These are phyloP conservation scores for Hypoxylon rubiginosum DNA, from an alignment of 2,329 filamentous ascomycete species.

Conservation along the genomic window DNA sequence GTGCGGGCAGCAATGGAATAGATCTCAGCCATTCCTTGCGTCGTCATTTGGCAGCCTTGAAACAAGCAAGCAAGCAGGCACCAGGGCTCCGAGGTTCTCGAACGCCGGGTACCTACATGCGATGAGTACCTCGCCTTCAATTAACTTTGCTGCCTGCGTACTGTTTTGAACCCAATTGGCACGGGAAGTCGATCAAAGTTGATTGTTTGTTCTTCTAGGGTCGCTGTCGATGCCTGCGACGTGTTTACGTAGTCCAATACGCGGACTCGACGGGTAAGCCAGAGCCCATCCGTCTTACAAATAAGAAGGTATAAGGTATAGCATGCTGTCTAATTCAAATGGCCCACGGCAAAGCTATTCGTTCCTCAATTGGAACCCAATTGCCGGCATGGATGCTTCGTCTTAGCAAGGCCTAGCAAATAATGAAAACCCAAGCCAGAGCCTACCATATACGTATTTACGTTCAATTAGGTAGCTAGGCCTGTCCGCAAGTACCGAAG, in stretches of 20 bases:
- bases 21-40: slow-evolving; percentile 10
- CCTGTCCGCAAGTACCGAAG: slow-evolving; percentile 30
- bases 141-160: slow-evolving; percentile 4
- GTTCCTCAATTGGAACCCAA: slow-evolving; percentile 34
- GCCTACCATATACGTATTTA: slow-evolving; percentile 13
- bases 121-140: background rate
- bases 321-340: slow-evolving; percentile 25
- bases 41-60: slow-evolving; percentile 15
- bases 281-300: background rate
- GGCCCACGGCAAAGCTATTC: slow-evolving; percentile 16
- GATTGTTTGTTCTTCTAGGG: background rate
- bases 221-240: background rate
- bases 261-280: background rate
- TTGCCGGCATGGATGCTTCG: slow-evolving; percentile 29
- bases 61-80: slow-evolving; percentile 13
- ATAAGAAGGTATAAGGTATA: slow-evolving; percentile 4
- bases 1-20: slow-evolving; percentile 10
- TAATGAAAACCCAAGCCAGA: slow-evolving; percentile 7
- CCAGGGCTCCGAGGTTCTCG: background rate
- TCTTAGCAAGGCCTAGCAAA: slow-evolving; percentile 25
- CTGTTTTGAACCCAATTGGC: slow-evolving; percentile 25
- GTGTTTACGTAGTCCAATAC: background rate
- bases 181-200: background rate
- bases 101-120: background rate
- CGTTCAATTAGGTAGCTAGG: slow-evolving; percentile 18